Conservation (phyloP, 192 early-diverging fungal genomes). For the Coemansia sp. region DNA sequence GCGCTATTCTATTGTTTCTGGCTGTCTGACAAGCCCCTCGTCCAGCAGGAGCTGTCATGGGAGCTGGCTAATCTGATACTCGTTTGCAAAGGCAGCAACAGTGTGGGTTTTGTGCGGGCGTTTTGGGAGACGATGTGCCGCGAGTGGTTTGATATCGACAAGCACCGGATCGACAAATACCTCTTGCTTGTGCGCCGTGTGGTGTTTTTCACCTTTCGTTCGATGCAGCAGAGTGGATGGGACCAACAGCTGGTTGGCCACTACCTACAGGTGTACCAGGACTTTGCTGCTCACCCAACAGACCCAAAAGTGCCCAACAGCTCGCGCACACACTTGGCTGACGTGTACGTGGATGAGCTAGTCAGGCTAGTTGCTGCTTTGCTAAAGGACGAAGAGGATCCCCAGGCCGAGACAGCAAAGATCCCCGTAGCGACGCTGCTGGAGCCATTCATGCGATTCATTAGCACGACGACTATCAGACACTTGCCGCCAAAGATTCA, state of each 20-base stretch:
- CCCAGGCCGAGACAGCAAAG: conserved; percentile 1
- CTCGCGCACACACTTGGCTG: conserved; percentile 38
- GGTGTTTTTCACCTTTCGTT: conserved; percentile 36
- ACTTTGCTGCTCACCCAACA: conserved; percentile 24
- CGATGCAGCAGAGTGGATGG: conserved; percentile 42
- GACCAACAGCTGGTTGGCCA: conserved; percentile 25
- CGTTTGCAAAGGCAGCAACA: conserved; percentile 34
- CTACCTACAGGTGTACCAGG: conserved; percentile 23
- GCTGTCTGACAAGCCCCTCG: conserved; percentile 93
- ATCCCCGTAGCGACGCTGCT: conserved; percentile 44
- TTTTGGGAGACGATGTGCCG: conserved; percentile 55
- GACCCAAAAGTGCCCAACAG: conserved; percentile 43
- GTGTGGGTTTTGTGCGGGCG: conserved; percentile 32
- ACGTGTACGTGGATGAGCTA: conserved; percentile 49
- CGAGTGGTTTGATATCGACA: conserved; percentile 52
- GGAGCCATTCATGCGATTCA: conserved; percentile 48
- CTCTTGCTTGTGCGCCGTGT: conserved; percentile 44
- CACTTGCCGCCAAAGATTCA: conserved; percentile 38
- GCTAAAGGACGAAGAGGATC: conserved; percentile 4
- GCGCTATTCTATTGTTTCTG: conserved; percentile 94
- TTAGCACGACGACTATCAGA: conserved; percentile 33
- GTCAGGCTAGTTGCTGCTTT: conserved; percentile 26
- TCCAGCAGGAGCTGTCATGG: conserved; percentile 86
- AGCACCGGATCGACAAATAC: conserved; percentile 52
- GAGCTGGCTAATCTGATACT: conserved; percentile 60